Conservation (phyloP, 23 red algal species). For the Gracilariopsis chorda region DNA sequence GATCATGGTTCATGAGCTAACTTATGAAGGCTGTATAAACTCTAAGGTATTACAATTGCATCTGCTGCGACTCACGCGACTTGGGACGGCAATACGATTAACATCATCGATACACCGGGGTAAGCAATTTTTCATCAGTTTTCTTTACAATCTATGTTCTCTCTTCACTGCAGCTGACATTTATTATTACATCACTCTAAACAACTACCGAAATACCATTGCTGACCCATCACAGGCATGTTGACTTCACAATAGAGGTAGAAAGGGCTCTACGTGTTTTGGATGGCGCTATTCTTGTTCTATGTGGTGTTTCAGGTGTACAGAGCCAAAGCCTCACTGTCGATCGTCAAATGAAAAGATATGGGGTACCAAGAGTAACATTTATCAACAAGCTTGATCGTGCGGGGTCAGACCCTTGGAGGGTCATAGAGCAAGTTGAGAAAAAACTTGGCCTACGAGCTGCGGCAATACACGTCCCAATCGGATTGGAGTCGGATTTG, state of each 20-base stretch:
- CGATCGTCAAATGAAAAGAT: constrained; percentile 98
- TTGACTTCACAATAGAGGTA: constrained; percentile 98
- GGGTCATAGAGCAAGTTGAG: constrained; percentile 76
- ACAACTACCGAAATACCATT: too few relatives aligned
- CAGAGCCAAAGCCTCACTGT: constrained; percentile 98
- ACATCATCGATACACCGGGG: constrained; percentile 99
- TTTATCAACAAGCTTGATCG: constrained; percentile 99
- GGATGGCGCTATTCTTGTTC: constrained; percentile 94
- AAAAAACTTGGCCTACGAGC: constrained; percentile 78
- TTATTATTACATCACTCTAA: too few relatives aligned
- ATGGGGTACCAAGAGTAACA: constrained; percentile 90
- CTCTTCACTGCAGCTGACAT: background rate
- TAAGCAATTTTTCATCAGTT: constrained; percentile 28
- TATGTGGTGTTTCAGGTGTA: constrained; percentile 94
- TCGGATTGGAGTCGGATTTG: constrained; percentile 86
- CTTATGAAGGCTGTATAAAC: too few relatives aligned
- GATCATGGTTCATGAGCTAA: too few relatives aligned
- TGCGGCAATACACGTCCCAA: constrained; percentile 85
- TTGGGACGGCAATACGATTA: constrained; percentile 80
- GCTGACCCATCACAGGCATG: constrained; percentile 26
- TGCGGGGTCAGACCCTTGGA: constrained; percentile 81
- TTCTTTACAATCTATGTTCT: background rate
- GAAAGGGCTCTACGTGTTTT: constrained; percentile 94
- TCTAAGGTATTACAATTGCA: constrained; percentile 91
- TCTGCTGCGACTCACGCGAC: constrained; percentile 87